phyloP scores from a whole-genome alignment of 2,329 filamentous ascomycete species.

The Coleophoma crateriformis region DNA sequence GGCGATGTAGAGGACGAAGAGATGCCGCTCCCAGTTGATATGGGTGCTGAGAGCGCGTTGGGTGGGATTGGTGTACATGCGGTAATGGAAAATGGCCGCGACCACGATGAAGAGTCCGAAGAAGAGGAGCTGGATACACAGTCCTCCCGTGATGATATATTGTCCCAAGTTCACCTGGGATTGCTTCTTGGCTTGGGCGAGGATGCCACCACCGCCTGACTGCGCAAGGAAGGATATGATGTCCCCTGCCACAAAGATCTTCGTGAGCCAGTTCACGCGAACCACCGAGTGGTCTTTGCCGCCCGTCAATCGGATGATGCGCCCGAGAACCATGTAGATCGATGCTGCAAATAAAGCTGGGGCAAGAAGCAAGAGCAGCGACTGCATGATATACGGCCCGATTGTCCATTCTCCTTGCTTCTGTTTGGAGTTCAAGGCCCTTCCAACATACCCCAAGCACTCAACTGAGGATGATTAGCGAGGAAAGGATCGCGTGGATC shows the following conservation, averaged over 20 bases:
- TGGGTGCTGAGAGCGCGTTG: background rate
- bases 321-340: slow-evolving; percentile 31
- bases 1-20: slow-evolving; percentile 31
- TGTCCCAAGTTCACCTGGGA: slow-evolving; percentile 23
- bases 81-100: slow-evolving; percentile 17
- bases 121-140: slow-evolving; percentile 41
- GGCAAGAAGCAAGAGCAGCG: slow-evolving; percentile 28
- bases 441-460: slow-evolving; percentile 26
- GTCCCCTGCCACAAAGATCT: slow-evolving; percentile 38
- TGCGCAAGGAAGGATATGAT: slow-evolving; percentile 36
- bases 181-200: background rate
- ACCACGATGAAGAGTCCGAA: slow-evolving; percentile 42
- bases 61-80: slow-evolving; percentile 26
- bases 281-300: slow-evolving; percentile 32
- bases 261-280: slow-evolving; percentile 32
- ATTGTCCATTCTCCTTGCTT: slow-evolving; percentile 14
- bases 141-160: slow-evolving; percentile 37
- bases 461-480: slow-evolving; percentile 27
- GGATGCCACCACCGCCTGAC: slow-evolving; percentile 15
- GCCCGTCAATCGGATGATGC: slow-evolving; percentile 26
- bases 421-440: slow-evolving; percentile 11
- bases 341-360: slow-evolving; percentile 30
- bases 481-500: background rate
- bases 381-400: slow-evolving; percentile 26
- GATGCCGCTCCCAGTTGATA: slow-evolving; percentile 24